Conservation (phyloP, 163 green algal species). For the Scenedesmus sp. region DNA sequence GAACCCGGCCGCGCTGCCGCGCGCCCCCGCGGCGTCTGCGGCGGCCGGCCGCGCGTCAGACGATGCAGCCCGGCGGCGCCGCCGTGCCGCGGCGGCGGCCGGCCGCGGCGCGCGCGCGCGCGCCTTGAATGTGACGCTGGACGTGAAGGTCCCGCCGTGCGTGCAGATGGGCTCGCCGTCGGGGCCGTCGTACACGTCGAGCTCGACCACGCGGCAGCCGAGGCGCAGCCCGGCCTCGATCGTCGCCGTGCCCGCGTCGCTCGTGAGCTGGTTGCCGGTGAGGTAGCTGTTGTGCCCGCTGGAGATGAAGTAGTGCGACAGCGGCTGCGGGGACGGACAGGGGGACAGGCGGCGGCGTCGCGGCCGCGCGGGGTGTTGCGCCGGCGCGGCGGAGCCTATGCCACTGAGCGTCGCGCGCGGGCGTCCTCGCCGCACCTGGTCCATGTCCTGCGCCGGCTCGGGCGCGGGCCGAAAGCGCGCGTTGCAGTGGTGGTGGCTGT, state of each 20-base stretch:
- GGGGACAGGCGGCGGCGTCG: no score
- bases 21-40: no score
- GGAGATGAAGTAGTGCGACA: conserved; percentile 44
- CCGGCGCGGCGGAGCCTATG: no score
- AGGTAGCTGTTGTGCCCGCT: background rate
- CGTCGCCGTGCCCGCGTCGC: background rate
- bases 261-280: background rate
- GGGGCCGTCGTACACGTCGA: conserved; percentile 42
- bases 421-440: no score
- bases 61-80: no score
- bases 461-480: background rate
- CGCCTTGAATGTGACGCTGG: background rate
- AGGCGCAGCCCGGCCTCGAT: conserved; percentile 22
- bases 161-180: conserved; percentile 15
- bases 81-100: no score
- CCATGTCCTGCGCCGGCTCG: conserved; percentile 32
- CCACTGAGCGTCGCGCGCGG: no score
- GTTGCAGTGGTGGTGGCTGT: conserved; percentile 10
- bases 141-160: conserved; percentile 34
- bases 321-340: no score
- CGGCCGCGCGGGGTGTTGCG: no score
- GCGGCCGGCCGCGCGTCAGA: no score
- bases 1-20: no score
- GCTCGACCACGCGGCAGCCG: conserved; percentile 35
- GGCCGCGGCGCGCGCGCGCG: background rate